Conservation (phyloP, 257 asterid genomes). For the Rhazya stricta region DNA sequence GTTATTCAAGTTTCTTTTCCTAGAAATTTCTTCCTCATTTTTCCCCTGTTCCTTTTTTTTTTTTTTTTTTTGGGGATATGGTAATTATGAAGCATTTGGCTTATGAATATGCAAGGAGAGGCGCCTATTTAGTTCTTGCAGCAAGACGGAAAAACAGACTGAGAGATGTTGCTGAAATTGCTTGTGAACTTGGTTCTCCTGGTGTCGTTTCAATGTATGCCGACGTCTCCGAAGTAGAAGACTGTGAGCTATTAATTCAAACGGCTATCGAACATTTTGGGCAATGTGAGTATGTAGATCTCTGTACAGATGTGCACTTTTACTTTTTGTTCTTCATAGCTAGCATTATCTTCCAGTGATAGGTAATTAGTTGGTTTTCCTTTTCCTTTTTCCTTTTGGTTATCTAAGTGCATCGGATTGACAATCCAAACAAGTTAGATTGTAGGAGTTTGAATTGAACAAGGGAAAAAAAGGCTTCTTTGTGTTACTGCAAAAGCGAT, state of each 20-base stretch:
- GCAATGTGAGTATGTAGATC: constrained; percentile 28
- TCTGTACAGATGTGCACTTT: too few species aligned
- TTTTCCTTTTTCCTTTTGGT: too few species aligned
- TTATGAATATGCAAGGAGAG: constrained; percentile 67
- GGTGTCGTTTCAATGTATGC: constrained; percentile 36
- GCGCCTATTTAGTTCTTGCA: constrained; percentile 57
- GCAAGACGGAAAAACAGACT: constrained; percentile 58
- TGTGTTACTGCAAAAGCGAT: too few species aligned
- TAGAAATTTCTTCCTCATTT: too few species aligned
- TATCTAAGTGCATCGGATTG: too few species aligned
- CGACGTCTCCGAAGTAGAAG: constrained; percentile 49
- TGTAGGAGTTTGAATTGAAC: too few species aligned
- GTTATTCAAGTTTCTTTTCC: not conserved
- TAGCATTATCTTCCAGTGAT: too few species aligned
- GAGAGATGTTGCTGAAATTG: constrained; percentile 50
- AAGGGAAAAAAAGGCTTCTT: too few species aligned
- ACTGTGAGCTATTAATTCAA: constrained; percentile 47
- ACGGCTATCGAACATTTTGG: constrained; percentile 51
- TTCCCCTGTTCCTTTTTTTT: not conserved
- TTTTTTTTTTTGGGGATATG: not conserved
- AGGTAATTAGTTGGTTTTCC: too few species aligned
- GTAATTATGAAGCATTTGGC: constrained; percentile 45
- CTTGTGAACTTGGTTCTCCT: constrained; percentile 55
- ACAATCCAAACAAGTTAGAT: too few species aligned
- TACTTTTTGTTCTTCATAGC: too few species aligned